phyloP scores from a whole-genome alignment of 345 rosid species.

The Leavenworthia alabamica region DNA sequence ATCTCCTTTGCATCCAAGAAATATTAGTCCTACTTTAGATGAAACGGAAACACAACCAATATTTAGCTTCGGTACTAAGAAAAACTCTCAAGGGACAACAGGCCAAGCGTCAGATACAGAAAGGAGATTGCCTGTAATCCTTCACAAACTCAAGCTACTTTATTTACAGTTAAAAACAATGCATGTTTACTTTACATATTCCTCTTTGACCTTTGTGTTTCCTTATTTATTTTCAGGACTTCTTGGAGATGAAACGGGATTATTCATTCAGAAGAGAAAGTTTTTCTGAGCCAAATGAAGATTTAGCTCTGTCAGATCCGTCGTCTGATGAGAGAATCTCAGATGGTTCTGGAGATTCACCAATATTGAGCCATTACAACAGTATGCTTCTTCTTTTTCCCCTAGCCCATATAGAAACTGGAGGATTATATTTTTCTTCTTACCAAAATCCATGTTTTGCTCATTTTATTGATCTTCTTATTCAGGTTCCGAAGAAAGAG shows the following conservation, averaged over 20 bases:
- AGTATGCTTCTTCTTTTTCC: slow-evolving; percentile 15
- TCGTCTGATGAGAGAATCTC: slow-evolving; percentile 46
- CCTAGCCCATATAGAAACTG: slow-evolving; percentile 3
- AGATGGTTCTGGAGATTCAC: slow-evolving; percentile 44
- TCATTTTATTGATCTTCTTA: slow-evolving; percentile 1
- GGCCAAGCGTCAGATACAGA: slow-evolving; percentile 35
- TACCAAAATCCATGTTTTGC: slow-evolving; percentile 4
- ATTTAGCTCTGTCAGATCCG: slow-evolving; percentile 37
- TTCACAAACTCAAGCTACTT: slow-evolving; percentile 22
- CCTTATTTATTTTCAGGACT: slow-evolving; percentile 51
- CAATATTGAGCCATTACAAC: slow-evolving; percentile 29
- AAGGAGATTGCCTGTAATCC: slow-evolving; percentile 50
- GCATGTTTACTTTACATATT: slow-evolving; percentile 8
- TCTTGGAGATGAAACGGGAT: slow-evolving; percentile 34
- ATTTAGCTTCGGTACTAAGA: slow-evolving; percentile 35
- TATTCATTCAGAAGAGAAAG: slow-evolving; percentile 35
- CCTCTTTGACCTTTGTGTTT: slow-evolving; percentile 34
- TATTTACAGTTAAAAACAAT: background rate
- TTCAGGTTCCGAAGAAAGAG: slow-evolving; percentile 18
- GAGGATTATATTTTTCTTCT: background rate
- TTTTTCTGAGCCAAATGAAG: slow-evolving; percentile 23
- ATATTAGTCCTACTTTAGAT: slow-evolving; percentile 33
- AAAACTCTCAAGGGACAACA: slow-evolving; percentile 35
- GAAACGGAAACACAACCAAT: slow-evolving; percentile 31
- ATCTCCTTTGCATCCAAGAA: slow-evolving; percentile 32